Evolutionary conservation across 2,329 filamentous ascomycete species (phyloP), one percentile per base, ranked within the genome.

Genomic region (Corynespora cassiicola): DNA sequence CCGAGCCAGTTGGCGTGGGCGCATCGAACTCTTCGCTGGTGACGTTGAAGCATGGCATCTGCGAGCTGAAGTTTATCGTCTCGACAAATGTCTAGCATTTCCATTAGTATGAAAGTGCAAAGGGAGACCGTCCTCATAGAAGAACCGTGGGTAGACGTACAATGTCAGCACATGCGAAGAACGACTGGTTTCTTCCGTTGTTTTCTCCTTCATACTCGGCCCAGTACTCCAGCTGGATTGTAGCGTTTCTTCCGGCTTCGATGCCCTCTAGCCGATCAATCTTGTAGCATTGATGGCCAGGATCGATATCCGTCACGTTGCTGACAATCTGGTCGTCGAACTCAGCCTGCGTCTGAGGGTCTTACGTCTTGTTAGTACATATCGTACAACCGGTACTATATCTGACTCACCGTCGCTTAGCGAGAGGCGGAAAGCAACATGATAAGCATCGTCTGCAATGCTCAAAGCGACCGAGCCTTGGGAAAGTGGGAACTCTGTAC

Each of bases 401-500:
- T n/a, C 19, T 16, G 26, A 61, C 67, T 42, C 63, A 81, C 80
- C 68, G 35, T 75, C 68, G 5, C 63, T 61, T 45, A 80, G 77
- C 0, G 81, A 78, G 35, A 84, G 73, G 36, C 75, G 72, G 14
- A 84, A 69, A 33, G 76, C 71, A 16, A 81, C 63, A 25, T 76
- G 70, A 54, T 74, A 82, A 5, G 80, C 78, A 33, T 82, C 77
- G 42, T 82, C 76, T 28, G 82, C 79, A 14, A 78, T 74, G 6
- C 79, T 75, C 3, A 85, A 68, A 2, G 80, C 72, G 10, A 85
- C 69, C 29, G 74, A 69, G 9, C 79, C 81, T 37, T 76, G 75
- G 10, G 72, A 80, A 15, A 85, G 52, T 16, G 81, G 82, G 45
- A 83, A 84, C 4, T 73, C 56, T 1, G 79, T 83, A 37, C 81